A percentile compares a stretch with the other conserved stretches of the same genome.
phyloP scores from a whole-genome alignment of 495 filamentous ascomycete species.

The Podospora appendiculata region DNA sequence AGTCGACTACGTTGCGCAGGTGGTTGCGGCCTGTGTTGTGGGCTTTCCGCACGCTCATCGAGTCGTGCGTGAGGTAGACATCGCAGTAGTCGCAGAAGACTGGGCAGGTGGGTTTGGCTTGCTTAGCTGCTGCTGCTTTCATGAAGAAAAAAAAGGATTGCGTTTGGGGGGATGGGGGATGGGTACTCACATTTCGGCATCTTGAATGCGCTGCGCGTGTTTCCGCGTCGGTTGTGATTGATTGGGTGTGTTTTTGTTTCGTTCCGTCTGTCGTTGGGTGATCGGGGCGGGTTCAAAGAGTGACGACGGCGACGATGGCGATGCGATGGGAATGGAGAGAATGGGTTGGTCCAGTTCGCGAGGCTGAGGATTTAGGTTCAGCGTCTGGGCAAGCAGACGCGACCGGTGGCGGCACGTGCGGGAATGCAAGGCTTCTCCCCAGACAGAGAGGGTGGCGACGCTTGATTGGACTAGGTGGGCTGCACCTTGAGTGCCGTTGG shows the following conservation, averaged over 20 bases:
- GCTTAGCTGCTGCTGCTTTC: conserved; percentile 2
- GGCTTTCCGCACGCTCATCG: conserved; percentile 97
- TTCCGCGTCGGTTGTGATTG: neutral
- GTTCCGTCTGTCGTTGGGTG: too few relatives aligned
- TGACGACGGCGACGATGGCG: neutral
- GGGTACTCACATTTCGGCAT: conserved; percentile 38
- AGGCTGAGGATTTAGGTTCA: conserved; percentile 16
- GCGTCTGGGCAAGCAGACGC: neutral
- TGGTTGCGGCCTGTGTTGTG: conserved; percentile 97
- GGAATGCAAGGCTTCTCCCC: neutral
- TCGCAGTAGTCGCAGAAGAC: conserved; percentile 94
- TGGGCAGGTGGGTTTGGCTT: conserved; percentile 13
- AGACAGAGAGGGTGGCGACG: neutral
- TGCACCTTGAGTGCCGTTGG: too few relatives aligned
- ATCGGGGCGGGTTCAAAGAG: neutral
- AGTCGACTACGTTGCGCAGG: conserved; percentile 92
- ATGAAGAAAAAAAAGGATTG: conserved; percentile 1
- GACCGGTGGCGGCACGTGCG: conserved; percentile 2
- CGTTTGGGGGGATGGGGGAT: conserved; percentile 1
- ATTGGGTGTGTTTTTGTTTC: neutral
- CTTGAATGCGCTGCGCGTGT: conserved; percentile 11
- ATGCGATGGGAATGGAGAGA: conserved; percentile 2
- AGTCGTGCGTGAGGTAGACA: conserved; percentile 99
- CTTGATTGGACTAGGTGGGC: conserved; percentile 12
- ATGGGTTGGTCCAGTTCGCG: conserved; percentile 6